Conservation (phyloP, 805 yeast genomes). For the Zygoascus flipseniorum region DNA sequence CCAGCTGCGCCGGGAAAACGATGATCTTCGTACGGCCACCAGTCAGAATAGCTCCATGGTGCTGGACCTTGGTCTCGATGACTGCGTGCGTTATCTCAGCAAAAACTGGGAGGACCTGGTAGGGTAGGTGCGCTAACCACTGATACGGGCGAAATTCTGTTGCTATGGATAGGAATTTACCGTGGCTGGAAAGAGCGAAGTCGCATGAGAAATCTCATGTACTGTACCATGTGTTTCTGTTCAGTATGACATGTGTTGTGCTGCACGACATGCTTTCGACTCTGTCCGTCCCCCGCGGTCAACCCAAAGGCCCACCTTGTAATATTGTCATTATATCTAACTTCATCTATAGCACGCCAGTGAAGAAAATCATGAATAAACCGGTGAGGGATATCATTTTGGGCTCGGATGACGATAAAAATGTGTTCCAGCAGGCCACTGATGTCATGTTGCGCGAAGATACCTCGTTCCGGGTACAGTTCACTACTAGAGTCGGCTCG, state of each 20-base stretch:
- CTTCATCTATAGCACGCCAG: constrained; percentile 31
- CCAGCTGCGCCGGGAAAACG: constrained; percentile 22
- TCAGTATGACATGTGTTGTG: too few relatives aligned
- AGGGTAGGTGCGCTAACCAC: constrained; percentile 32
- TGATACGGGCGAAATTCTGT: too few relatives aligned
- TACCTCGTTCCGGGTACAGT: constrained; percentile 68
- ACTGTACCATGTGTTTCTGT: too few relatives aligned
- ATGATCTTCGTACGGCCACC: constrained; percentile 22
- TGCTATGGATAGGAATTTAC: too few relatives aligned
- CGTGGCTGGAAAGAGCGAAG: too few relatives aligned
- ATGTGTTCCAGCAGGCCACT: constrained; percentile 62
- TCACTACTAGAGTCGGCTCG: constrained; percentile 36
- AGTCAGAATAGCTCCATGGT: constrained; percentile 45
- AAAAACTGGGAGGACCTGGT: constrained; percentile 72
- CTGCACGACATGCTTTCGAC: too few relatives aligned
- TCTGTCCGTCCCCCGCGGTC: too few relatives aligned
- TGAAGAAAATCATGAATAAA: constrained; percentile 42
- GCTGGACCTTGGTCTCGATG: constrained; percentile 73
- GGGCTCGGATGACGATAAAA: constrained; percentile 56
- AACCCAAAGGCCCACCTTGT: too few relatives aligned
- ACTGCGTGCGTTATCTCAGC: constrained; percentile 66
- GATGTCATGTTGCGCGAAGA: constrained; percentile 65
- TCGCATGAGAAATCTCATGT: too few relatives aligned
- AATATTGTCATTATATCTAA: too few relatives aligned
- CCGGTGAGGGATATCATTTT: constrained; percentile 57